Evolutionary conservation across 768 basidiomycete species (phyloP), one percentile per base, ranked within the genome.

Genomic region (Xerocomellus amylosporus): DNA sequence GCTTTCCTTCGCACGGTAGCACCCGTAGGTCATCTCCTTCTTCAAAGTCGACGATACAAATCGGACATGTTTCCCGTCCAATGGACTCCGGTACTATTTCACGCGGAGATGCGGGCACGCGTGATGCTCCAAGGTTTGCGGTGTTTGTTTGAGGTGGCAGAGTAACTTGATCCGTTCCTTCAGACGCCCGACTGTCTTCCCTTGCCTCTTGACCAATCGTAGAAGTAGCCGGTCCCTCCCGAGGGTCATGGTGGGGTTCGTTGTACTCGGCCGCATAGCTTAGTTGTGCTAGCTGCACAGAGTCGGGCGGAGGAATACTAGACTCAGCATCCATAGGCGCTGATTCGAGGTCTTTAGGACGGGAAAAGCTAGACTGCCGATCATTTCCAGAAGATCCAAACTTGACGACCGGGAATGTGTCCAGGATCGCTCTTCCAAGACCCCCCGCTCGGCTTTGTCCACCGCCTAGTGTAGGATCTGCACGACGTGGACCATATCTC

Each of bases 331-430:
- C 48, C 42, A 53, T 40, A n/a, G 53, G 55, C 0, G 41, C 40
- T 20, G 59, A 54, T 61, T 75, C 75, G 30, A 71, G 36, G 56
- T 77, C 74, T 57, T 74, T 75, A 33, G 55, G 24, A 12, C 31
- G 49, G 26, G 62, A 41, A 33, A 54, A 52, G 36, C 51, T 36
- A 24, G 53, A 33, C 17, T 54, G 57, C 33, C 19, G 60, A 47
- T 49, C 58, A 43, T 60, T 53, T 8, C 56, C 57, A 30, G 64
- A 68, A 10, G 66, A 53, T 7, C 84, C 83, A 62, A 94, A 98
- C 69, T 93, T 93, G 72, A 96, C 86, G 58, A 97, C 74, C 5
- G 95, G 94, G 74, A 98, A 98, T 4, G 94, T 97, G 61, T 98
- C 95, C 51, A 98, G 76, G 53, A 98, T 94, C 19, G 96, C 96